A percentile compares a stretch with the other conserved stretches of the same genome.
These are phyloP conservation scores for Fusarium neocosmosporiellum DNA, from an alignment of 2,329 filamentous ascomycete species.

Conservation along the genomic window DNA sequence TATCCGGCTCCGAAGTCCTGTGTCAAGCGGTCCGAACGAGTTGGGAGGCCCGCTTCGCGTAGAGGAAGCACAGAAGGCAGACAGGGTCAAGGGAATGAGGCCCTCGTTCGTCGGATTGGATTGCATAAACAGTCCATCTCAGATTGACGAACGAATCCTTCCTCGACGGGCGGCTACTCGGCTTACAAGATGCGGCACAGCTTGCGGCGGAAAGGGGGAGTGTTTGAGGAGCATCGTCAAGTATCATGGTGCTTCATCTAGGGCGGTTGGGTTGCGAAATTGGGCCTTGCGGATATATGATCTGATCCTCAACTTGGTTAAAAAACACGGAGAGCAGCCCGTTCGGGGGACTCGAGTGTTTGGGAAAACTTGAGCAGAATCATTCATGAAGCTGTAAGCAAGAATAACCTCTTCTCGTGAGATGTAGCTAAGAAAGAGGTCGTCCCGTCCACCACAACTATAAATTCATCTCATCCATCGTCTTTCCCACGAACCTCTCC, in stretches of 20 bases:
- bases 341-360: background rate
- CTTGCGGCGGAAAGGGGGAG: background rate
- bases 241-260: background rate
- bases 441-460: conserved; percentile 6
- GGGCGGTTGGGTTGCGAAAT: background rate
- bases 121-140: background rate
- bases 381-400: background rate
- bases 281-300: background rate
- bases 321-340: background rate
- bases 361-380: background rate
- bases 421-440: conserved; percentile 13
- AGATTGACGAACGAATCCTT: background rate
- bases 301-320: conserved; percentile 1
- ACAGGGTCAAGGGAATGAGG: background rate
- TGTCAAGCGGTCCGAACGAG: conserved; percentile 1
- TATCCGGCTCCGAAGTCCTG: conserved; percentile 29
- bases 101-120: background rate
- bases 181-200: background rate
- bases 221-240: conserved; percentile 4
- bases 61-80: background rate
- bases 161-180: background rate
- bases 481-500: background rate
- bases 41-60: background rate
- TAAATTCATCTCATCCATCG: conserved; percentile 21
- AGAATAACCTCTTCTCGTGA: background rate